phyloP scores from a whole-genome alignment of 768 basidiomycete genomes.

The Podaxis rugospora region DNA sequence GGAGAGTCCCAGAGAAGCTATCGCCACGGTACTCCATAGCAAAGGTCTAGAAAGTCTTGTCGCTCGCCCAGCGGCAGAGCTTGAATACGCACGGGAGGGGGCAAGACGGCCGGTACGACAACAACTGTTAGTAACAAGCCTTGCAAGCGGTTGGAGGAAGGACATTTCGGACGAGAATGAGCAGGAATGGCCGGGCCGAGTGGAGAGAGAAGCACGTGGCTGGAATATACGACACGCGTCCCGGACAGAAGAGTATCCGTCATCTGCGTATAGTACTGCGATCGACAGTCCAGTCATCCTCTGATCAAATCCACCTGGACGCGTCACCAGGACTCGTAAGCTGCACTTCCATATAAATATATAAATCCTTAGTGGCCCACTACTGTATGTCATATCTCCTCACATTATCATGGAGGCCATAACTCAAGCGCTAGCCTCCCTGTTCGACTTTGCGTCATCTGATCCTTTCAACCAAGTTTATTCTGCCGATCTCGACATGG shows the following conservation, averaged over 20 bases:
- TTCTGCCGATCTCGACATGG: constrained; percentile 34
- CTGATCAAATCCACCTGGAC: constrained; percentile 2
- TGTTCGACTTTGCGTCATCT: background rate
- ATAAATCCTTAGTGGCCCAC: background rate
- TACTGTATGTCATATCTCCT: constrained; percentile 4
- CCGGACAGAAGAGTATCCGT: background rate
- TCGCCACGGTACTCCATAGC: constrained; percentile 26
- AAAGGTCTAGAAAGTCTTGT: constrained; percentile 16
- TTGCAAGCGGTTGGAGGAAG: constrained; percentile 10
- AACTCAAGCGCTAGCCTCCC: constrained; percentile 2
- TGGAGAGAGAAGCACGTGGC: constrained; percentile 4
- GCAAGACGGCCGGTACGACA: background rate
- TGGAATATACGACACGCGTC: background rate
- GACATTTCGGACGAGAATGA: constrained; percentile 15
- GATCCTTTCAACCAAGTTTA: background rate
- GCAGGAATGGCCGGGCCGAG: background rate
- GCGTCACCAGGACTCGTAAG: constrained; percentile 10
- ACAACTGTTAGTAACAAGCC: constrained; percentile 11
- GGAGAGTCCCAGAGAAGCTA: constrained; percentile 16
- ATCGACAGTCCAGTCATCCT: background rate
- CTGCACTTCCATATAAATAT: background rate
- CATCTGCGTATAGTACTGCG: background rate
- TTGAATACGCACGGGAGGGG: background rate
- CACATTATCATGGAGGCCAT: constrained; percentile 3
- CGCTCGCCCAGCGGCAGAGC: background rate